Evolutionary conservation across 2,329 filamentous ascomycete genomes (phyloP).

Genomic region (Alternaria arborescens): DNA sequence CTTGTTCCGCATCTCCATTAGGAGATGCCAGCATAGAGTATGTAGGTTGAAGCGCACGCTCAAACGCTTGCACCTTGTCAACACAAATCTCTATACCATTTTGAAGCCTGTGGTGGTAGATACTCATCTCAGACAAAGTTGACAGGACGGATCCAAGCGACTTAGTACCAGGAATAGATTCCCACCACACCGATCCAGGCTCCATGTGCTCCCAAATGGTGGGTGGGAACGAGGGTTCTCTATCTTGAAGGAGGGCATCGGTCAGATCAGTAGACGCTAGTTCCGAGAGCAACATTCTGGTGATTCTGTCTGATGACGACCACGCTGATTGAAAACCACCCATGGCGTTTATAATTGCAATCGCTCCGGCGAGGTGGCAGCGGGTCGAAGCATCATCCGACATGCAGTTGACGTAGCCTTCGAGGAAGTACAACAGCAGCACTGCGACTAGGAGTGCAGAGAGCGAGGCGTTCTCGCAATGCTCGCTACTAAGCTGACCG

Average conservation of each 20-base stretch:
- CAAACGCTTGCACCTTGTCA: conserved; percentile 10
- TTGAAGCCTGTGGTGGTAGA: conserved; percentile 11
- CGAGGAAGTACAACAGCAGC: conserved; percentile 24
- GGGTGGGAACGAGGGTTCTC: conserved; percentile 18
- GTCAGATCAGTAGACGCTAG: conserved; percentile 27
- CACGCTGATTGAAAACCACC: conserved; percentile 57
- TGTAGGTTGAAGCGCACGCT: conserved; percentile 12
- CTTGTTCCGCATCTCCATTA: background rate
- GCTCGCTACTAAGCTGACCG: conserved; percentile 12
- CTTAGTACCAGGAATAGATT: conserved; percentile 7
- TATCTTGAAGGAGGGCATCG: conserved; percentile 21
- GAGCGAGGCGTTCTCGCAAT: conserved; percentile 11
- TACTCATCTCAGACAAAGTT: conserved; percentile 15
- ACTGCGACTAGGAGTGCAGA: conserved; percentile 23
- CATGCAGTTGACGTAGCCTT: conserved; percentile 24
- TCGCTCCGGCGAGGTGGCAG: conserved; percentile 54
- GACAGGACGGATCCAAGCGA: conserved; percentile 12
- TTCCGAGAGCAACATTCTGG: conserved; percentile 24
- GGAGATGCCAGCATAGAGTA: background rate
- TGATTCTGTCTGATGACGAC: conserved; percentile 14
- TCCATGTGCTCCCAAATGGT: conserved; percentile 20
- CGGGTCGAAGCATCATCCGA: conserved; percentile 21
- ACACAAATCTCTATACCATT: conserved; percentile 1
- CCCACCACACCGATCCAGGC: conserved; percentile 21
- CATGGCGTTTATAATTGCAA: conserved; percentile 80